Evolutionary conservation across 2,329 filamentous ascomycete species (phyloP), one percentile per base, ranked within the genome.

Genomic region (Apiospora phragmitis): DNA sequence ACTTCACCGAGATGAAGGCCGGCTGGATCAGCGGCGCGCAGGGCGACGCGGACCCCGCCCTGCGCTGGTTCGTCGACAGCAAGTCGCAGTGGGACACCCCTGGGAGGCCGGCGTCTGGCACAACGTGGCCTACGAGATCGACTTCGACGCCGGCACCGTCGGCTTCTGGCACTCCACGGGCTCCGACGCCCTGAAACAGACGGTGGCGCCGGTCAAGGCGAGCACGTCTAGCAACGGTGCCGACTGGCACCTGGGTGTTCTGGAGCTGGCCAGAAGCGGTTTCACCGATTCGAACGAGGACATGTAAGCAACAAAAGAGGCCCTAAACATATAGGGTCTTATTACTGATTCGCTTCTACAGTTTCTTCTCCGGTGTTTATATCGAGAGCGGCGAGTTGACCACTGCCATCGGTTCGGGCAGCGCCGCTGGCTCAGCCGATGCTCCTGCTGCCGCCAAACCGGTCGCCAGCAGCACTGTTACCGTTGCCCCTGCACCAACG

Each of bases 1-100:
- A 93, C 81, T 93, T 93, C 80, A 93, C 91, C 16, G 92, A 93
- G 83, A 81, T 94, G 79, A 93, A 93, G 83, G 89, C 88, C 70
- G 92, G 91, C 62, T 89, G 87, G 86, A 82, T 90, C 42, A 82
- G 80, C 68, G 86, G 86, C 65, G 81, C 83, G 70, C 73, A 77
- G 42, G 85, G 82, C 51, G 83, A 82, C n/a, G 79, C 79, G 26
- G 84, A 87, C 71, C 81, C 85, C 41, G 85, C 86, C 74, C 83
- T 93, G 73, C 87, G 89, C 75, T 94, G 91, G 90, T 87, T 89
- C 80, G 88, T 90, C 12, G 84, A 85, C 71, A 86, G 89, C 21
- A 81, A 85, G 74, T 87, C 85, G 67, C 83, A 92, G 75, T 94
- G 91, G 91, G 88, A 86, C 75, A 85, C 85, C 1, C 87, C 72